These are phyloP conservation scores for Ottelia alismoides DNA, from an alignment of 106 monocot genomes.

Conservation along the genomic window DNA sequence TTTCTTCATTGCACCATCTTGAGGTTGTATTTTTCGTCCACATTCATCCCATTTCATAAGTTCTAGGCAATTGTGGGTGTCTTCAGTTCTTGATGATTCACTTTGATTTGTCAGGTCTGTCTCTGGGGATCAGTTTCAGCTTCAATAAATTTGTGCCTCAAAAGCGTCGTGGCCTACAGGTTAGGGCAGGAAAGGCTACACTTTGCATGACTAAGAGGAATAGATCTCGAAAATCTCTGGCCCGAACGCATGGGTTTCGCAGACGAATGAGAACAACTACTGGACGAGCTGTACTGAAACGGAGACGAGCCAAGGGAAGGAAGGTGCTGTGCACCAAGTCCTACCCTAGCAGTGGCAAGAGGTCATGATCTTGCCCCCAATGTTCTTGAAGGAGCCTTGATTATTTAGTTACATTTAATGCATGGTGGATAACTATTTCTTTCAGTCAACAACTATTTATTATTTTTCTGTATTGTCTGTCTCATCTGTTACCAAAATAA, in stretches of 20 bases:
- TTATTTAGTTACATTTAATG: no score
- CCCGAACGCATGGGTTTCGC: conserved; percentile 83
- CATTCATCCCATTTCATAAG: no score
- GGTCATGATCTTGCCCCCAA: conserved; percentile 5
- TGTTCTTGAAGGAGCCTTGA: no score
- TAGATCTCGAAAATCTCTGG: conserved; percentile 86
- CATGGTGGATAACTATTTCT: no score
- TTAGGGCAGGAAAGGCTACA: conserved; percentile 55
- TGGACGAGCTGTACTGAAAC: conserved; percentile 53
- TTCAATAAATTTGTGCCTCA: conserved; percentile 3
- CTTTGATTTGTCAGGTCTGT: no score
- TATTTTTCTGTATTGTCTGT: no score
- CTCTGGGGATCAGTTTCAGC: conserved; percentile 33
- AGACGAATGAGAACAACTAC: conserved; percentile 56
- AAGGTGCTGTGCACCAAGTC: conserved; percentile 88
- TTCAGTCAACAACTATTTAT: no score
- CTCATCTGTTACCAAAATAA: no score
- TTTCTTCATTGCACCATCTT: no score
- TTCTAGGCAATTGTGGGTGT: no score
- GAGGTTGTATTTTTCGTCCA: no score
- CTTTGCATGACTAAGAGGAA: conserved; percentile 74
- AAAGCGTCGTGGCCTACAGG: conserved; percentile 30
- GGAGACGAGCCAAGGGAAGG: conserved; percentile 79
- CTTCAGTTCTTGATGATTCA: no score
- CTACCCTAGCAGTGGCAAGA: conserved; percentile 50